Evolutionary conservation across 805 yeast genomes (phyloP), one percentile per base, ranked within the genome.

Genomic region (Ogataea haglerorum): DNA sequence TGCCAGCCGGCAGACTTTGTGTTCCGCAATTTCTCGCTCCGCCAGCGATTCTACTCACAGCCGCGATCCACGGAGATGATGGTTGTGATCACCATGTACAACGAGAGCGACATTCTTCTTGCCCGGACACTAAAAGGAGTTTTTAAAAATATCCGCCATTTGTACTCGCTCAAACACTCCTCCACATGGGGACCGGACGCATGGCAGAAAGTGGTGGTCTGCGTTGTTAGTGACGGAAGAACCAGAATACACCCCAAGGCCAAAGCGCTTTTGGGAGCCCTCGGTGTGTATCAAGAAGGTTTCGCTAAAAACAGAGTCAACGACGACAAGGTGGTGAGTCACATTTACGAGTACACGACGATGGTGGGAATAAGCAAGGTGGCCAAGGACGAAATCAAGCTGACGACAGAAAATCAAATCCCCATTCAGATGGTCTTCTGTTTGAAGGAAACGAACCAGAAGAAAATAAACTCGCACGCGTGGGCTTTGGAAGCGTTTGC

Each of bases 401-500:
- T 91, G 30, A 75, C 79, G 0, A 73, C 88, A 2, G 84, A 80
- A 43, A 68, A 75, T 45, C 72, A 73, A 16, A 76, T 80, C 2
- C 99, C 99, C 0, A 83, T 89, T 9, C 98, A 91, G 62, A 68
- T 93, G 64, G 61, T 91, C 18, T 90, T 90, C 61, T 91, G 96
- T 54, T 67, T 91, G 54, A 91, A 91, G 58, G 98, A 91, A 57
- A 79, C 81, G 56, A 91, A 91, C 61, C 80, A 84, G 51, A 81
- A 85, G 58, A 91, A 91, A 57, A 91, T 91, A 61, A 91, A 91
- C 63, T 88, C 96, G 3, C 99, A 91, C 65, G 75, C 97, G 53
- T 91, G 99, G 99, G 89, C 95, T 22, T 81, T 91, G 64, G 93
- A 91, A 62, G 95, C 95, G 2, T 87, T 91, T 67, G 86, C 89